These are phyloP conservation scores for Pterula multifida DNA, from an alignment of 1,284 basidiomycete species.

Conservation along the genomic window DNA sequence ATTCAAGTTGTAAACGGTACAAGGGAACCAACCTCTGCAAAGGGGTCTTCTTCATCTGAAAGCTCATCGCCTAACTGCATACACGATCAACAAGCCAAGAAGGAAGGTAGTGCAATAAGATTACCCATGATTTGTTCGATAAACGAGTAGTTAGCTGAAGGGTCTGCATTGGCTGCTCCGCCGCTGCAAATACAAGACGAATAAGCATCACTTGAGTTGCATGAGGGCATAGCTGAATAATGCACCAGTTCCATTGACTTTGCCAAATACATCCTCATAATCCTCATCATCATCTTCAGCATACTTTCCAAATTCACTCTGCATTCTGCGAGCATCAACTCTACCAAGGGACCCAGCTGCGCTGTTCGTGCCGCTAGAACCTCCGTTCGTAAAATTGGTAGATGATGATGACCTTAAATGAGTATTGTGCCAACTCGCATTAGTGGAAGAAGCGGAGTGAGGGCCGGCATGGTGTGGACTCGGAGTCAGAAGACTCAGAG, in stretches of 20 bases:
- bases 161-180: slow-evolving; percentile 52
- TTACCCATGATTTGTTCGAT: slow-evolving; percentile 80
- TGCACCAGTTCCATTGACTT: slow-evolving; percentile 52
- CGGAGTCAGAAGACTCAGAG: slow-evolving; percentile 25
- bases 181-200: slow-evolving; percentile 22
- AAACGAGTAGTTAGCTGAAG: slow-evolving; percentile 74
- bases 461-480: slow-evolving; percentile 9
- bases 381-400: slow-evolving; percentile 8
- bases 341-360: slow-evolving; percentile 48
- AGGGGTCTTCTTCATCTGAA: slow-evolving; percentile 86
- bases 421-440: slow-evolving; percentile 2
- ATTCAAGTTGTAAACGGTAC: neutral
- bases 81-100: slow-evolving; percentile 2
- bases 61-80: slow-evolving; percentile 65
- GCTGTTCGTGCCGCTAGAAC: slow-evolving; percentile 21
- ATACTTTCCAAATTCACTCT: slow-evolving; percentile 70
- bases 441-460: slow-evolving; percentile 9
- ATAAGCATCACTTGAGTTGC: too few relatives aligned
- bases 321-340: slow-evolving; percentile 40
- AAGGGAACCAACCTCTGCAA: slow-evolving; percentile 61
- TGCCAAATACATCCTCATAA: slow-evolving; percentile 80
- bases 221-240: too few relatives aligned
- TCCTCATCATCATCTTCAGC: slow-evolving; percentile 74
- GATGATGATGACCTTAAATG: slow-evolving; percentile 8
- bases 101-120: slow-evolving; percentile 12